Evolutionary conservation across 768 basidiomycete species (phyloP), one percentile per base, ranked within the genome.

Genomic region (Chiua virens): DNA sequence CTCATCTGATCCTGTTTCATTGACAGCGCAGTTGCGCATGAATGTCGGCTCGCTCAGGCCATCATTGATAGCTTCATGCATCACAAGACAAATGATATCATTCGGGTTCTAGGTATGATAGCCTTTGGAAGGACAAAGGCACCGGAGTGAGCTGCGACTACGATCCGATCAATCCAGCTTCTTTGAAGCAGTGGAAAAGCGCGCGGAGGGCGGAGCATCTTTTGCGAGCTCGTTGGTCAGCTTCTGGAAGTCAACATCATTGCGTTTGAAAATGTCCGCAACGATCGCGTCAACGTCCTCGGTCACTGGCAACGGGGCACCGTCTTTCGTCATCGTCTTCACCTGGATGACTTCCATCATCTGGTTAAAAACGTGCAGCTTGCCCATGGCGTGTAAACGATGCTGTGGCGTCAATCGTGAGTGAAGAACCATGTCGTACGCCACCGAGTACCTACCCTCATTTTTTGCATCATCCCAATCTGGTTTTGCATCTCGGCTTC

Each of bases 301-400:
- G 1, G 66, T 59, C 20, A 70, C 58, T 21, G 62, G 54, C 4
- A 66, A 39, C 1, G 60, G 50, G 38, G 21, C 40, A 23, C 67
- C 64, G 4, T 61, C 59, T 35, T 54, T 55, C 1, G 67, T 42
- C 42, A 70, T 20, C 6, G 68, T 68, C 32, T 70, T 68, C 36
- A 60, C 55, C 49, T 65, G 68, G 4, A 68, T 61, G 30, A 67
- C 67, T 36, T 68, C 68, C 58, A 70, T 69, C 58, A 68, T 59
- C 42, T 68, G 69, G 18, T 50, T 23, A 45, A 68, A 68, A 21
- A 70, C 67, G 17, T 68, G 50, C 1, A 49, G 34, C 42, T 68
- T 70, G 30, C 54, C 69, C 67, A 69, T 70, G 27, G 55, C 66
- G 11, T 30, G 43, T 23, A 68, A 42, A 51, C 58, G 68, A n/a